Percentiles rank a stretch among this genome's conserved stretches.
These are phyloP conservation scores for Penicillium decumbens DNA, from an alignment of 2,329 filamentous ascomycete genomes.

Conservation along the genomic window DNA sequence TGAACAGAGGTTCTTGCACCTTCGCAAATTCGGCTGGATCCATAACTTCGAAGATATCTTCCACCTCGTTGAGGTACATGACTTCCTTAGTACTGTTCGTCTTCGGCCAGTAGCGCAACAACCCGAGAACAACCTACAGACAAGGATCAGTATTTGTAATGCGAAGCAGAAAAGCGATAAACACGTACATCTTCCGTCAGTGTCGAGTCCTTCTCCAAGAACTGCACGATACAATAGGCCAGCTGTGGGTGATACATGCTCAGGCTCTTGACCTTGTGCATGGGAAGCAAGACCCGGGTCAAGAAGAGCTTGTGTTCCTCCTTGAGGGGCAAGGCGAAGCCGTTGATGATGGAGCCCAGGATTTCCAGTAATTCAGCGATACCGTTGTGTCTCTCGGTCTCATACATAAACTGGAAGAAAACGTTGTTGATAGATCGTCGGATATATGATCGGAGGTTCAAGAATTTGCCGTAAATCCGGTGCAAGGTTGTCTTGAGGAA, in stretches of 20 bases:
- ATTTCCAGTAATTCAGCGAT: slow-evolving; percentile 97
- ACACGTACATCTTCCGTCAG: slow-evolving; percentile 83
- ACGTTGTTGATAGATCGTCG: slow-evolving; percentile 99
- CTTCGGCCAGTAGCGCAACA: slow-evolving; percentile 97
- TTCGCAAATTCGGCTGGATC: slow-evolving; percentile 97
- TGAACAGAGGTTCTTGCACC: slow-evolving; percentile 95
- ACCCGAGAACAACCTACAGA: slow-evolving; percentile 76
- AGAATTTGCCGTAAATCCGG: slow-evolving; percentile 97
- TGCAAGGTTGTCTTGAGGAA: slow-evolving; percentile 98
- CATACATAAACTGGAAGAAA: slow-evolving; percentile 99
- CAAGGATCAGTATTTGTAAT: slow-evolving; percentile 9
- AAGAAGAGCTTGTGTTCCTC: slow-evolving; percentile 98
- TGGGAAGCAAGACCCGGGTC: slow-evolving; percentile 81
- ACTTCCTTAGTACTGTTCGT: slow-evolving; percentile 99
- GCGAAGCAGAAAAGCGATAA: not conserved
- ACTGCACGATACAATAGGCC: slow-evolving; percentile 98
- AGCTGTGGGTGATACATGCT: slow-evolving; percentile 99
- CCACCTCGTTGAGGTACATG: slow-evolving; percentile 98
- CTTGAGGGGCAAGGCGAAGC: slow-evolving; percentile 91
- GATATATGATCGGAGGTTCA: slow-evolving; percentile 96
- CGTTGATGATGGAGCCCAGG: slow-evolving; percentile 97
- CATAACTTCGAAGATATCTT: slow-evolving; percentile 99
- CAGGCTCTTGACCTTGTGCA: slow-evolving; percentile 97
- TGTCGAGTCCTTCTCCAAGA: slow-evolving; percentile 93
- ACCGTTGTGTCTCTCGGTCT: slow-evolving; percentile 97